Base-by-base conservation (phyloP, 2,329 filamentous ascomycete genomes). In the Talaromyces sp. region DNA sequence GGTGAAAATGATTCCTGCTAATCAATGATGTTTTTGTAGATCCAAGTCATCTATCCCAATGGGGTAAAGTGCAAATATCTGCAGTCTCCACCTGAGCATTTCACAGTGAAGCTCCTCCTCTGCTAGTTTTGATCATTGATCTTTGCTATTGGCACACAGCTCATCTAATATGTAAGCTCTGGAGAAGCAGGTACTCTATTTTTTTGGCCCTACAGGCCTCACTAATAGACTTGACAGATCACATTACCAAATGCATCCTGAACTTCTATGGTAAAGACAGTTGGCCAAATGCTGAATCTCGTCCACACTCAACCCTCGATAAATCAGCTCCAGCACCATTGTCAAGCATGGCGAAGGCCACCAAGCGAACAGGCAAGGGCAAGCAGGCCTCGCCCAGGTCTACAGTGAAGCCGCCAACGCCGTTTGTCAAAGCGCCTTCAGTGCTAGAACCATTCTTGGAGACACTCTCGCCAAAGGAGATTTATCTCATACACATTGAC, bases 401-500 rank as follows among this genome's bases (percentile, higher is more conserved):
- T 23, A 23, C 31, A 9, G 63, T 68, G 37, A 74, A 75, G 5
- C 72, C 73, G n/a, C 87, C 87, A 0, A 74, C 82, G 33, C 91
- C 91, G 7, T 96, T 95, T 81, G 83, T 84, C 68, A 81, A 81
- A 64, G 86, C 86, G 0, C 85, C 90, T 0, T 74, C 84, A 56
- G 80, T 82, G 35, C 83, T 96, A 60, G 70, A 82, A 58, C 83
- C 87, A 11, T 88, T 96, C 73, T 82, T 90, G 71, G 78, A 83
- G 39, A 83, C 81, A 48, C 86, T 96, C 64, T 83, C 86, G 63
- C 81, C 84, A 62, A 78, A 84, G 62, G 86, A 91, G 75, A 83
- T 96, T 73, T 96, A 97, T 82, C 84, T 97, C 70, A 83, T 89
- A 33, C 92, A 96, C 79, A 81, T 96, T 76, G 93, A 97, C 81